Conservation (phyloP, 2,329 filamentous ascomycete genomes). For the Ophiocordyceps camponoti-saundersi region DNA sequence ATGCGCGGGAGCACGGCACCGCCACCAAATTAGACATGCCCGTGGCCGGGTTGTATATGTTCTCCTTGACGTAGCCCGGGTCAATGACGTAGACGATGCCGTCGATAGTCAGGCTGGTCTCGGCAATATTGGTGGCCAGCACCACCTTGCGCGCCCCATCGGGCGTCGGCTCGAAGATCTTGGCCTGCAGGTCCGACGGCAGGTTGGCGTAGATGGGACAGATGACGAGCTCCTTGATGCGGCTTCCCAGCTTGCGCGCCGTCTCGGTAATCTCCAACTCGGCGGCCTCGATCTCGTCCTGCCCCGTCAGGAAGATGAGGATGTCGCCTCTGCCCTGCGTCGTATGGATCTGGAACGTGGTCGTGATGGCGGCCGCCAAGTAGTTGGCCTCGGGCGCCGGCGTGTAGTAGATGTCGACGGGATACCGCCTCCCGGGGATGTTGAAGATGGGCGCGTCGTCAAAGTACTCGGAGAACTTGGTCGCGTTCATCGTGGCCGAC, state of each 20-base stretch:
- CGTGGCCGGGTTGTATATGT: constrained; percentile 77
- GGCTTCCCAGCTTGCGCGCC: constrained; percentile 66
- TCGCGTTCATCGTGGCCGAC: constrained; percentile 85
- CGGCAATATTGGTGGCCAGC: constrained; percentile 89
- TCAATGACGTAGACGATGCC: constrained; percentile 95
- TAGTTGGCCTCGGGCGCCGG: constrained; percentile 89
- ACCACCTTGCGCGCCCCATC: constrained; percentile 78
- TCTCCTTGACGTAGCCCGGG: constrained; percentile 88
- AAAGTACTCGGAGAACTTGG: constrained; percentile 84
- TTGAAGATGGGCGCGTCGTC: constrained; percentile 89
- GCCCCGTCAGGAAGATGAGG: constrained; percentile 83
- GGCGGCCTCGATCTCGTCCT: constrained; percentile 87
- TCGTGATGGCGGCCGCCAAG: constrained; percentile 76
- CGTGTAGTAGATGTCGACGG: constrained; percentile 84
- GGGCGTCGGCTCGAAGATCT: constrained; percentile 89
- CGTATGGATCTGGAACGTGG: constrained; percentile 87
- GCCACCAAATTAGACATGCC: constrained; percentile 88
- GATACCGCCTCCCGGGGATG: constrained; percentile 75
- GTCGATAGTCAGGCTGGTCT: constrained; percentile 89
- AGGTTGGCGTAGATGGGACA: constrained; percentile 91
- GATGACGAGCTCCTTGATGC: constrained; percentile 74
- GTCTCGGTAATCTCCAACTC: constrained; percentile 76
- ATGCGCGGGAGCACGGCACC: constrained; percentile 79
- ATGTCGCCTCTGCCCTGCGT: constrained; percentile 77
- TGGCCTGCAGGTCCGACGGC: constrained; percentile 75